Evolutionary conservation across 164 flowering plant genomes (phyloP), one percentile per base, ranked within the genome.

Genomic region (Magnolia officinalis): DNA sequence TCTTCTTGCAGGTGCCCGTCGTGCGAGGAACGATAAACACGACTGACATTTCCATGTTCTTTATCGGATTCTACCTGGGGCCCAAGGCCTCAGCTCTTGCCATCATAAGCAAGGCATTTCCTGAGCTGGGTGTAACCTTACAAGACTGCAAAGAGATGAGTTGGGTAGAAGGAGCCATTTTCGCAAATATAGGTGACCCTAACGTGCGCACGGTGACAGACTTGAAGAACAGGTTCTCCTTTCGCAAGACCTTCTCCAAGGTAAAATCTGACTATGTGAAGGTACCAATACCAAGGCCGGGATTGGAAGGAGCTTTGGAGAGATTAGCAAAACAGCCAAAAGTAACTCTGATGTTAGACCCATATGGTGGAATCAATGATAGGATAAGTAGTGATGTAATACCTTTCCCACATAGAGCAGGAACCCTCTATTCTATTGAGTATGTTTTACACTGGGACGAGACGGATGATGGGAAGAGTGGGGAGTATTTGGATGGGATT

Each of bases 341-440:
- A 11, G 21, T 7, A 2, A 1, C 37, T 2, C 13, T 80, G 51
- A 26, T 45, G 10, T 59, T 69, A 55, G 71, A 74, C 45, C 85
- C 85, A 10, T 73, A 75, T 71, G 85, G 83, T 10, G 85, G 83
- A 19, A 71, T 13, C 8, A 78, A 80, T 83, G 18, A 50, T 31
- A 11, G 58, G 66, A 51, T 78, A 50, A 29, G 75, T 4, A 74
- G 71, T 16, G 37, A 67, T 23, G 77, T 24, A 31, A 74, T 63
- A 18, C 80, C 85, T 14, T 80, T 78, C 19, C 85, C 83, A 1
- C 85, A 83, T 21, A 69, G 83, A 18, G 45, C 45, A 37, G 66
- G 66, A 19, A 75, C 3, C 26, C 72, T 75, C 13, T 75, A 5
- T 31, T 66, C 11, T 13, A 78, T 83, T 3, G 63, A 72, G 71